These are phyloP conservation scores for Lignosus rhinocerotis DNA, from an alignment of 1,284 basidiomycete genomes.

Conservation along the genomic window DNA sequence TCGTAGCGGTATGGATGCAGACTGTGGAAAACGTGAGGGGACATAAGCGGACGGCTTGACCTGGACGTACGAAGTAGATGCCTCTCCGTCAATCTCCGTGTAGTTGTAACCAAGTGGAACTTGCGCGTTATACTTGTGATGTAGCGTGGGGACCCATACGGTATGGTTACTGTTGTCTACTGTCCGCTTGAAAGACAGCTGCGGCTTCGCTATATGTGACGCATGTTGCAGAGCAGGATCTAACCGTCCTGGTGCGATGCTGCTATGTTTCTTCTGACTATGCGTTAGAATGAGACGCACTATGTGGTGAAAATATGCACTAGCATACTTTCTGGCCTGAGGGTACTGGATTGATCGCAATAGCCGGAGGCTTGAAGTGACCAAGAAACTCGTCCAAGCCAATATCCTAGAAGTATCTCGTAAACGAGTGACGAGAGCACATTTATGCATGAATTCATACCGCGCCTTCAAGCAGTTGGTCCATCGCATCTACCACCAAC, in stretches of 20 bases:
- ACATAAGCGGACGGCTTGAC: not conserved
- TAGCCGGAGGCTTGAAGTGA: constrained; percentile 63
- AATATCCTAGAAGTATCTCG: constrained; percentile 59
- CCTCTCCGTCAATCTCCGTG: constrained; percentile 44
- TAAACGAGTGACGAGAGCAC: not conserved
- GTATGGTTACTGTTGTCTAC: constrained; percentile 56
- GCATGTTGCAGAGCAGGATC: constrained; percentile 71
- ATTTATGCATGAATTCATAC: constrained; percentile 39
- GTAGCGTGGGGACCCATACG: constrained; percentile 61
- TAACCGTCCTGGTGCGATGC: constrained; percentile 40
- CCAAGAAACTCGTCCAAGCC: constrained; percentile 82
- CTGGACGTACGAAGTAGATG: constrained; percentile 32
- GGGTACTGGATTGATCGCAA: constrained; percentile 50
- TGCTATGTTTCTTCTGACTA: constrained; percentile 32
- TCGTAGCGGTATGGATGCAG: constrained; percentile 85
- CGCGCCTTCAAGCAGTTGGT: constrained; percentile 82
- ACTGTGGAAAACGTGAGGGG: constrained; percentile 25
- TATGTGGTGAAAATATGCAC: not conserved
- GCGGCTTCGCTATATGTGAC: constrained; percentile 75
- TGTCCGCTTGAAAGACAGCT: constrained; percentile 64
- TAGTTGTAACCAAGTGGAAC: constrained; percentile 71
- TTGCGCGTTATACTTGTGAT: constrained; percentile 79
- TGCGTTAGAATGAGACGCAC: not conserved
- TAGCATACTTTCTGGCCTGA: constrained; percentile 32
- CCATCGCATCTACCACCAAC: constrained; percentile 81